Evolutionary conservation across 164 flowering plant species (phyloP), one percentile per base, ranked within the genome.

Genomic region (Protea cynaroides): DNA sequence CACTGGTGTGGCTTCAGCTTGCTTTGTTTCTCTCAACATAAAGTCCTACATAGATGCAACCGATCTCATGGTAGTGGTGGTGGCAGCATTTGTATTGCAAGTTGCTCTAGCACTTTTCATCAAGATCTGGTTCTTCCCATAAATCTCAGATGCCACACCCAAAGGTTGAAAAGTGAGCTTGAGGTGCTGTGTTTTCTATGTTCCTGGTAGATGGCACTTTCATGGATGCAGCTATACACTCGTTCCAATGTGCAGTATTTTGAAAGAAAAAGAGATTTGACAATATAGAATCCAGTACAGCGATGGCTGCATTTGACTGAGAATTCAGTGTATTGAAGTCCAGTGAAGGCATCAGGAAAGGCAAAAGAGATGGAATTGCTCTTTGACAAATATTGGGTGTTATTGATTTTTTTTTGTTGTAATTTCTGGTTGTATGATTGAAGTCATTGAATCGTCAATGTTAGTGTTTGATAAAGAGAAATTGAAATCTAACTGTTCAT

Each of bases 121-220:
- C 81, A 95, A 92, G 80, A 78, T 81, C 69, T 83, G 82, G 82
- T 95, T 92, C 71, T 95, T 95, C 62, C 77, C 88, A 24, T 89
- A 61, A 70, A 54, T 40, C 40, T 23, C 54, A 36, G 55, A 10
- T 21, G 19, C 23, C 29, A 36, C 6, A 11, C 19, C 5, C 43
- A 24, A 23, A 5, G 49, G 25, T 10, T 44, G 49, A 56, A 54
- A 37, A 43, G 25, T 25, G 7, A 62, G 49, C 18, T 49, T 63
- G n/a, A 21, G 51, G 40, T 19, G 36, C n/a, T 36, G 43, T 59
- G 18, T 51, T 23, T 43, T 70, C 53, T 53, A 24, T 59, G 34
- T 54, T 49, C 52, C 19, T 49, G 18, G 18, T 15, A 18, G 52
- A 15, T 49, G 52, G 17, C 1, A 49, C 52, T 12, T 49, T 49